These are phyloP conservation scores for Pichia sp. DNA, from an alignment of 1,139 yeast species.

Conservation along the genomic window DNA sequence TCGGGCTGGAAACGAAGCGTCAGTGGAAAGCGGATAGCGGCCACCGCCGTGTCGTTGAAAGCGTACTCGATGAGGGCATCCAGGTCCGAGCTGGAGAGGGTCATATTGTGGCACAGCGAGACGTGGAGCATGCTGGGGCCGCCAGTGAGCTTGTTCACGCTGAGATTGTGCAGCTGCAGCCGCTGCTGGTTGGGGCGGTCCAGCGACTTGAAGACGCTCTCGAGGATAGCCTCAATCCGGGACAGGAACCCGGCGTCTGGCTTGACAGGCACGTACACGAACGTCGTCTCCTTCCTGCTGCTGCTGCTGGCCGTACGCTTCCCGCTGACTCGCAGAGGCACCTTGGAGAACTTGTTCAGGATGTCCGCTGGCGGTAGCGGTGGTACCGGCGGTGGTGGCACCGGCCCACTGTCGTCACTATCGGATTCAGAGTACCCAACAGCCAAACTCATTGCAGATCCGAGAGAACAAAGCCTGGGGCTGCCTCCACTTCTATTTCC, in stretches of 20 bases:
- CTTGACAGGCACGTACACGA: slow-evolving; percentile 13
- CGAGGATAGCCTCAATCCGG: neutral
- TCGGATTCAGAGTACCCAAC: neutral
- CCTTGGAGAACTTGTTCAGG: neutral
- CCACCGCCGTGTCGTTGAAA: neutral
- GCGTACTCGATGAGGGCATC: neutral
- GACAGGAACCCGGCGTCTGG: neutral
- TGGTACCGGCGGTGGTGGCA: too few species aligned
- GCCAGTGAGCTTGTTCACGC: neutral
- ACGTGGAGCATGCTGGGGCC: neutral
- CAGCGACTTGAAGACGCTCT: neutral
- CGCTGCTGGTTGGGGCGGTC: neutral
- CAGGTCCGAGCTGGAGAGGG: neutral
- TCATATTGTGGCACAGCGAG: neutral
- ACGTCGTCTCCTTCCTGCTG: slow-evolving; percentile 6
- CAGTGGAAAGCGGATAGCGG: neutral
- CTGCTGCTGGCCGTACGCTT: neutral
- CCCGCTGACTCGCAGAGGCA: slow-evolving; percentile 2
- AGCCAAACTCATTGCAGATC: neutral
- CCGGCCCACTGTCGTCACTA: neutral
- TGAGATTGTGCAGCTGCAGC: neutral
- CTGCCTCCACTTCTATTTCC: neutral
- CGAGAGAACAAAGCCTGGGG: neutral
- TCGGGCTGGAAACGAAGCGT: neutral
- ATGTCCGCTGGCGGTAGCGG: neutral